Evolutionary conservation across 192 early-diverging fungal genomes (phyloP).

Genomic region (Coemansia sp.): DNA sequence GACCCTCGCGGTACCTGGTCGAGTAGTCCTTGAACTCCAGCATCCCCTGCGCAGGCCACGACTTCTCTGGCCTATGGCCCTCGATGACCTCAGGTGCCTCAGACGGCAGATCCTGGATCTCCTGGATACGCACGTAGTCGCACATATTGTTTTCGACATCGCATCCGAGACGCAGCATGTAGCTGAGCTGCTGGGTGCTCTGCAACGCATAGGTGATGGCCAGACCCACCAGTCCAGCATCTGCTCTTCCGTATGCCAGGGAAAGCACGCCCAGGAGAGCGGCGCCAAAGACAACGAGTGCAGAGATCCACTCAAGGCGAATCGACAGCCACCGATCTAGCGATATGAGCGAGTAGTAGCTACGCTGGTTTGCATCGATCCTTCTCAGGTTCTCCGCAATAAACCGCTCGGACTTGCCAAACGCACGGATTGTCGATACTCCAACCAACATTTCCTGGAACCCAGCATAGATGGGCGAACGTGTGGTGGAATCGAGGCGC

Average conservation of each 20-base stretch:
- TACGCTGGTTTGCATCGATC: slow-evolving; percentile 77
- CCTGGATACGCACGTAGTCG: slow-evolving; percentile 62
- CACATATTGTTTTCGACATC: slow-evolving; percentile 72
- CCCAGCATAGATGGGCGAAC: slow-evolving; percentile 68
- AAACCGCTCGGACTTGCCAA: slow-evolving; percentile 61
- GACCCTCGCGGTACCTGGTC: slow-evolving; percentile 78
- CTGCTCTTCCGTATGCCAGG: slow-evolving; percentile 56
- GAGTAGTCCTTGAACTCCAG: slow-evolving; percentile 78
- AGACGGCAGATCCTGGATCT: slow-evolving; percentile 75
- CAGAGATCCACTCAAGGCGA: slow-evolving; percentile 79
- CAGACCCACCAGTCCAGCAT: slow-evolving; percentile 71
- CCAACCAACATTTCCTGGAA: slow-evolving; percentile 64
- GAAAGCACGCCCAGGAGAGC: slow-evolving; percentile 70
- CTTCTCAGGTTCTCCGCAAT: slow-evolving; percentile 64
- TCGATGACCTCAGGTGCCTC: slow-evolving; percentile 78
- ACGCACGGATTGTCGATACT: slow-evolving; percentile 68
- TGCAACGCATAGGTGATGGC: slow-evolving; percentile 67
- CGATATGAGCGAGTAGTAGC: slow-evolving; percentile 73
- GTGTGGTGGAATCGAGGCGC: slow-evolving; percentile 70
- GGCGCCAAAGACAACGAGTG: slow-evolving; percentile 76
- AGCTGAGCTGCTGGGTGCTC: slow-evolving; percentile 80
- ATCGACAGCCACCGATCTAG: slow-evolving; percentile 70
- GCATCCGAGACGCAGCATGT: slow-evolving; percentile 76
- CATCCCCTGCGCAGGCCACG: slow-evolving; percentile 75
- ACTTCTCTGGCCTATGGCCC: slow-evolving; percentile 55